Percentiles rank a stretch among this genome's conserved stretches.
Conservation (phyloP, 1,139 yeast genomes). For the Arxiozyma slooffiae region DNA sequence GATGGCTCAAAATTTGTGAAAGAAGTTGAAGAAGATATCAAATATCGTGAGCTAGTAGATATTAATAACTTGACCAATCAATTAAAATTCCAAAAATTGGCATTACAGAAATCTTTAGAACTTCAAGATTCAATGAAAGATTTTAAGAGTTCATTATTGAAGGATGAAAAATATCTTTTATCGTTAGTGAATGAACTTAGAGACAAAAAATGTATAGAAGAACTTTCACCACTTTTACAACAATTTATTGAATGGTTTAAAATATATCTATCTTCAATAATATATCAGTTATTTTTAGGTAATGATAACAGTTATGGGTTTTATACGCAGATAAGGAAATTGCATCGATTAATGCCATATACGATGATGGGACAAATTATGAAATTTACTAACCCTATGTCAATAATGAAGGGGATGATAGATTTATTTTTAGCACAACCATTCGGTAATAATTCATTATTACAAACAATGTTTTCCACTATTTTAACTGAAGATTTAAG, state of each 20-base stretch:
- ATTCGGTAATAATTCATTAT: conserved; percentile 56
- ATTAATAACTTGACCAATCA: conserved; percentile 53
- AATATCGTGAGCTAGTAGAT: conserved; percentile 52
- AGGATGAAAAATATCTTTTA: conserved; percentile 29
- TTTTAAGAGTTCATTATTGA: conserved; percentile 28
- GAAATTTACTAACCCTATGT: conserved; percentile 75
- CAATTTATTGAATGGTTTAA: conserved; percentile 74
- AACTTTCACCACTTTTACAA: conserved; percentile 58
- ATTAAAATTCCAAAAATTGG: conserved; percentile 60
- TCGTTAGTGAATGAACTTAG: conserved; percentile 55
- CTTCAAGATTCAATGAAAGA: conserved; percentile 31
- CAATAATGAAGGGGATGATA: conserved; percentile 65
- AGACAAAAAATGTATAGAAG: conserved; percentile 40
- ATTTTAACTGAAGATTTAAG: conserved; percentile 70
- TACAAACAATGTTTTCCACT: conserved; percentile 64
- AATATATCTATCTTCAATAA: conserved; percentile 72
- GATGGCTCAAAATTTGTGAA: conserved; percentile 22
- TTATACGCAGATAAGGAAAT: conserved; percentile 51
- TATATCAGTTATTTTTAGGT: conserved; percentile 69
- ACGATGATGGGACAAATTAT: conserved; percentile 62
- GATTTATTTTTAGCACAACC: conserved; percentile 76
- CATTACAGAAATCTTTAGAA: conserved; percentile 33
- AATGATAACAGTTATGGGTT: conserved; percentile 71
- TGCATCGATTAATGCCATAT: conserved; percentile 74
- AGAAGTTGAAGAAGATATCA: conserved; percentile 45